Evolutionary conservation across 768 basidiomycete genomes (phyloP), one percentile per base, ranked within the genome.

Genomic region (Guyanaporus albipodus): DNA sequence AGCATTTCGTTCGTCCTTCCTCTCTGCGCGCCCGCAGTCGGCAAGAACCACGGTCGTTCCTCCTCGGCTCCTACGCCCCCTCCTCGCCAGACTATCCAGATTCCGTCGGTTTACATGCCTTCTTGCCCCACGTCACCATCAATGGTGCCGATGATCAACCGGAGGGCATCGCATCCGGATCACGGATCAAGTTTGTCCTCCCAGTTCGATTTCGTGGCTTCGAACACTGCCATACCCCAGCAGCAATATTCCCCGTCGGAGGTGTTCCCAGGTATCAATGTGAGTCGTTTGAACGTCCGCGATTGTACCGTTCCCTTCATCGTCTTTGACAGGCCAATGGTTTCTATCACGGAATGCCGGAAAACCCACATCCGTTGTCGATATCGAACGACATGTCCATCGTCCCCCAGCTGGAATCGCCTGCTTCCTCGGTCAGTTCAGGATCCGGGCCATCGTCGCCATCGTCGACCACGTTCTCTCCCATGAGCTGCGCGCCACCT

Each of bases 121-220:
- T 82, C 83, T 12, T 83, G 78, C 61, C 82, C 82, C 8, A 73
- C 78, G 9, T 83, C 83, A 27, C 82, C 82, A 11, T 77, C 79
- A 11, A 57, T 64, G 55, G 39, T 70, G 14, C 68, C 74, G 28
- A 77, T 83, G 71, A 82, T 82, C 70, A 77, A 74, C 56, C 75
- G 81, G 44, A 78, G 83, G 43, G 66, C 80, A 28, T 73, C 80
- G 27, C 71, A 74, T 60, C 70, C 77, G 33, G 72, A 73, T 53
- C 73, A 76, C 57, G 67, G 70, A 36, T 71, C 70, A 56, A 71
- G 68, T 54, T 61, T 38, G 48, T 64, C 58, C 53, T 68, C 74
- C 41, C 70, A 68, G 28, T 84, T 80, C 67, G 80, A 83, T 62
- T 84, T 74, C 63, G 58, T 77, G 26, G 76, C 80, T 27, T 67